These are phyloP conservation scores for Pulveroboletus sp. DNA, from an alignment of 768 basidiomycete species.

Conservation along the genomic window DNA sequence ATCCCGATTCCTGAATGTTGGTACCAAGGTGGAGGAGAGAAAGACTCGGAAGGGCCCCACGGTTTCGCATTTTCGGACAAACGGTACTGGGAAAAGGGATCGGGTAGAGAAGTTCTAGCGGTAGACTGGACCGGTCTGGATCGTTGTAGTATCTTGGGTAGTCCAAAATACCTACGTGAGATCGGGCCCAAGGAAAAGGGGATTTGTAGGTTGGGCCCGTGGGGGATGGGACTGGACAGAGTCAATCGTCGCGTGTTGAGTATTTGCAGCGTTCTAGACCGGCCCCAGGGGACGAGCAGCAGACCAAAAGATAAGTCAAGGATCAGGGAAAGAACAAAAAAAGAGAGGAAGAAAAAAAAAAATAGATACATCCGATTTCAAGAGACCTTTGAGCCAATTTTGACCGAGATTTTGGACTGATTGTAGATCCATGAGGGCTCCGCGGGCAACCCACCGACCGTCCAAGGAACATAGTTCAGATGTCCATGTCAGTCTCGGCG, in stretches of 20 bases:
- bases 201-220: too few relatives aligned
- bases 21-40: background rate
- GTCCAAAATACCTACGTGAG: too few relatives aligned
- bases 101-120: too few relatives aligned
- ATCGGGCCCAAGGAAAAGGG: background rate
- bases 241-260: background rate
- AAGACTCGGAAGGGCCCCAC: background rate
- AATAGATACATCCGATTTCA: too few relatives aligned
- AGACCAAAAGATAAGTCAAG: background rate
- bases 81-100: background rate
- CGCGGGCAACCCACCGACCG: too few relatives aligned
- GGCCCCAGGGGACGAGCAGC: background rate
- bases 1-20: background rate
- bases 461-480: too few relatives aligned
- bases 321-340: background rate
- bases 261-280: background rate
- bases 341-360: too few relatives aligned
- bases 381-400: too few relatives aligned
- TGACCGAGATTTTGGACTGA: too few relatives aligned
- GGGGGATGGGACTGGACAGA: too few relatives aligned
- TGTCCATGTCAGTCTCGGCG: too few relatives aligned
- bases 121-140: background rate
- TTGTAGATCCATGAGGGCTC: too few relatives aligned
- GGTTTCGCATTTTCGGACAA: background rate
- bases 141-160: background rate